Percentiles rank a stretch among this genome's conserved stretches.
Evolutionary conservation across 1,284 basidiomycete species (phyloP).

Genomic region (Pseudozyma thailandica): DNA sequence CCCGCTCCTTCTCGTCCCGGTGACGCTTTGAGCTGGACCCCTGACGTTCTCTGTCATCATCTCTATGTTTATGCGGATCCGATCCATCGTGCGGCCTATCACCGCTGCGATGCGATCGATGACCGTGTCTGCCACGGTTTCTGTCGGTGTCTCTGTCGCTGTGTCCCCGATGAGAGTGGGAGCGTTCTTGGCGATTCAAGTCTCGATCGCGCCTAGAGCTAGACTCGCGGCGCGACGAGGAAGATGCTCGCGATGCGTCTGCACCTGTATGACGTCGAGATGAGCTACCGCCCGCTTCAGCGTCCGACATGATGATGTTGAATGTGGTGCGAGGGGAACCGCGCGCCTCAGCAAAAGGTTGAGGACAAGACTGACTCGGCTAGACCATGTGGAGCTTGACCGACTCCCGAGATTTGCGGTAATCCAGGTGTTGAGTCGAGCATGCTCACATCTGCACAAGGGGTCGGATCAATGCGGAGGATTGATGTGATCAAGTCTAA

Average conservation of each 20-base stretch:
- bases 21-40: constrained; percentile 8
- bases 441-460: background rate
- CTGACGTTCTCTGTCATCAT: too few species aligned
- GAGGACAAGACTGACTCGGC: too few species aligned
- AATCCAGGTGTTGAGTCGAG: too few species aligned
- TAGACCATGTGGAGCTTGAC: constrained; percentile 12
- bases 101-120: background rate
- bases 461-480: constrained; percentile 10
- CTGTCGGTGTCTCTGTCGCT: constrained; percentile 6
- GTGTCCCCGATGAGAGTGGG: constrained; percentile 11
- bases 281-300: constrained; percentile 1
- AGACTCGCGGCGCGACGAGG: constrained; percentile 5
- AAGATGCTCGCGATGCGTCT: background rate
- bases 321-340: background rate
- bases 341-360: background rate
- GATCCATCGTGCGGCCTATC: background rate
- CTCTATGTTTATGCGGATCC: background rate
- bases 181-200: constrained; percentile 10
- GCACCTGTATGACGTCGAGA: background rate
- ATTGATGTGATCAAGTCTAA: constrained; percentile 2
- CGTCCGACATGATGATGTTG: constrained; percentile 9
- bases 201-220: constrained; percentile 15
- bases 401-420: constrained; percentile 14
- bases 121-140: background rate
- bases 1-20: constrained; percentile 6